These are phyloP conservation scores for Haplographium delicatum DNA, from an alignment of 495 filamentous ascomycete genomes.

Conservation along the genomic window DNA sequence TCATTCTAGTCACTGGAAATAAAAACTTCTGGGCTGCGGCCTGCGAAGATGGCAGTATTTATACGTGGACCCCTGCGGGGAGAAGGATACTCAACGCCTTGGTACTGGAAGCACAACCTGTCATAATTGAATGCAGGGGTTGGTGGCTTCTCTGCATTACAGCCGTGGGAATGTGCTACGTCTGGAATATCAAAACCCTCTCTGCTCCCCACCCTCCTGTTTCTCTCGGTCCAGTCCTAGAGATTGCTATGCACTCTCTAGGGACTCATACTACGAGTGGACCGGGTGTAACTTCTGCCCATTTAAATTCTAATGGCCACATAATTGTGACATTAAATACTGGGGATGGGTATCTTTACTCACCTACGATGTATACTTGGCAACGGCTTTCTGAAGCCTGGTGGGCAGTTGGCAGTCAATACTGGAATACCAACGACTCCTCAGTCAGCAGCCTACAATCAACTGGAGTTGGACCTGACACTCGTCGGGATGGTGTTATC, in stretches of 20 bases:
- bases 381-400: constrained; percentile 89
- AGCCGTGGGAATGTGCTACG: constrained; percentile 81
- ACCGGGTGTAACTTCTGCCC: constrained; percentile 81
- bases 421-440: constrained; percentile 94
- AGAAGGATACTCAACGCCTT: constrained; percentile 77
- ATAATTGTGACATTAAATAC: constrained; percentile 84
- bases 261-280: constrained; percentile 63
- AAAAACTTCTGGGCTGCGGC: constrained; percentile 85
- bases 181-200: constrained; percentile 89
- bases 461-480: constrained; percentile 50
- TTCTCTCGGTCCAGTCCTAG: constrained; percentile 83
- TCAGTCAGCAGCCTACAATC: constrained; percentile 73
- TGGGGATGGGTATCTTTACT: constrained; percentile 90
- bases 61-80: constrained; percentile 93
- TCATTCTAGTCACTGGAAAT: constrained; percentile 84
- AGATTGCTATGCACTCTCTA: constrained; percentile 70
- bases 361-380: constrained; percentile 78
- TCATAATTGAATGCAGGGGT: constrained; percentile 84
- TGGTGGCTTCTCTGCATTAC: constrained; percentile 87
- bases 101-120: constrained; percentile 85
- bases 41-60: constrained; percentile 89
- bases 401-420: constrained; percentile 98
- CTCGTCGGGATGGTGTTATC: constrained; percentile 43
- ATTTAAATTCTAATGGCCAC: constrained; percentile 78
- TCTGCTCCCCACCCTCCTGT: constrained; percentile 83